Evolutionary conservation across 306 rosid species (phyloP).

Genomic region (Ziziphus jujuba): DNA sequence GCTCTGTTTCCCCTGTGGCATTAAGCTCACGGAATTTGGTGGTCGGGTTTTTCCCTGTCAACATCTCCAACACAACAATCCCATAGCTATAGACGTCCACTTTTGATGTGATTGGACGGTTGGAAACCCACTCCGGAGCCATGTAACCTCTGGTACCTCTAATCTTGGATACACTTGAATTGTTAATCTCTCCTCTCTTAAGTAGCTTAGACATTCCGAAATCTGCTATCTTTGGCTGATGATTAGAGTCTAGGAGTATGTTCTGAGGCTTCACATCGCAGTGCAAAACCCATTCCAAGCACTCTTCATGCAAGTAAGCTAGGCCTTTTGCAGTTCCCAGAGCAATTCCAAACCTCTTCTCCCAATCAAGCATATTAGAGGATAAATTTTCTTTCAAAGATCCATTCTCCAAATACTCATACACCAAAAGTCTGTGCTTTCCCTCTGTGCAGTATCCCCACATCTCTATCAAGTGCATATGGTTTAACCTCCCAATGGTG

Average conservation of each 20-base stretch:
- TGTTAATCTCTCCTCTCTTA: conserved; percentile 32
- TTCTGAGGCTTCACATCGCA: conserved; percentile 78
- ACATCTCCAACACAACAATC: too few relatives aligned
- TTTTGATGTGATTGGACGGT: too few relatives aligned
- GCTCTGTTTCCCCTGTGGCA: too few relatives aligned
- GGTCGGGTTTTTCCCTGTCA: too few relatives aligned
- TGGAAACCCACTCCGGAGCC: conserved; percentile 72
- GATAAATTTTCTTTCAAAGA: conserved; percentile 34
- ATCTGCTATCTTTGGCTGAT: conserved; percentile 58
- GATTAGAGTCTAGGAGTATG: conserved; percentile 47
- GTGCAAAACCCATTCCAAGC: conserved; percentile 68
- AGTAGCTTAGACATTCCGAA: conserved; percentile 52
- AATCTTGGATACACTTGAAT: conserved; percentile 40
- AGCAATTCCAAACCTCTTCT: conserved; percentile 41
- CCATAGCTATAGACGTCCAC: too few relatives aligned
- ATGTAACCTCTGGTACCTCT: conserved; percentile 71
- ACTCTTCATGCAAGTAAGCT: conserved; percentile 61
- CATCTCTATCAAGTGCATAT: conserved; percentile 60
- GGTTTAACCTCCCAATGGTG: conserved; percentile 56
- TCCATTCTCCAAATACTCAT: conserved; percentile 51
- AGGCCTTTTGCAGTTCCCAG: conserved; percentile 52
- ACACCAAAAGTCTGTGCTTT: conserved; percentile 52
- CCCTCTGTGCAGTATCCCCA: conserved; percentile 60
- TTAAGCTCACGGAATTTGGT: too few relatives aligned
- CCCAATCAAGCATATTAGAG: conserved; percentile 42